Evolutionary conservation across 306 rosid species (phyloP).

Genomic region (Begonia fuchsioides): DNA sequence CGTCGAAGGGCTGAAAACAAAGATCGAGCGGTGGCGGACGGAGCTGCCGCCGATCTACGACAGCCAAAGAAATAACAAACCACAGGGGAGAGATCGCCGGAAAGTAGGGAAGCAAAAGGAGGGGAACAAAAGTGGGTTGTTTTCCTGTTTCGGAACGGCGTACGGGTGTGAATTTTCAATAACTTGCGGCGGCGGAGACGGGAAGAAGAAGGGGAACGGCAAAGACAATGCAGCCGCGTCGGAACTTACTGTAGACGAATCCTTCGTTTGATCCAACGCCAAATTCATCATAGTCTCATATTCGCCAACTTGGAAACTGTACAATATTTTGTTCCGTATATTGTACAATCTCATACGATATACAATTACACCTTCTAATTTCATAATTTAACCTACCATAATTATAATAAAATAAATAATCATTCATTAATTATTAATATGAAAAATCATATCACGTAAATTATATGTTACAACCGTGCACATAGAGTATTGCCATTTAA

Average conservation of each 20-base stretch:
- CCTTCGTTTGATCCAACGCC: constrained; percentile 3
- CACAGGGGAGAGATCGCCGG: not conserved
- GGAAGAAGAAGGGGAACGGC: constrained; percentile 20
- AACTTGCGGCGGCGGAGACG: constrained; percentile 36
- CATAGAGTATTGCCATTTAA: too few species aligned
- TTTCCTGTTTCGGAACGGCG: constrained; percentile 54
- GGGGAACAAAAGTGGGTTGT: too few species aligned
- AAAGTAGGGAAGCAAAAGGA: not conserved
- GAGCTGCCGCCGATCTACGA: constrained; percentile 45
- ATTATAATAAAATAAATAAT: too few species aligned
- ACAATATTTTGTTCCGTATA: too few species aligned
- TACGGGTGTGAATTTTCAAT: constrained; percentile 53
- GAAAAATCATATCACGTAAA: too few species aligned
- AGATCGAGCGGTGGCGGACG: constrained; percentile 57
- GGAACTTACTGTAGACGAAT: constrained; percentile 32
- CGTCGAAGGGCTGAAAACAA: constrained; percentile 44
- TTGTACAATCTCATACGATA: too few species aligned
- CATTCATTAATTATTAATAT: too few species aligned
- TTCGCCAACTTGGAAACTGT: too few species aligned
- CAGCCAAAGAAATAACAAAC: constrained; percentile 2
- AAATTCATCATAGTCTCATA: too few species aligned
- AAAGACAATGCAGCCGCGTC: constrained; percentile 17
- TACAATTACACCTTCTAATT: too few species aligned
- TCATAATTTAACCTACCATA: too few species aligned
- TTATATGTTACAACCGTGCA: too few species aligned